A percentile compares a stretch with the other conserved stretches of the same genome.
These are phyloP conservation scores for Cocos nucifera DNA, from an alignment of 176 grass and related monocot species.

Conservation along the genomic window DNA sequence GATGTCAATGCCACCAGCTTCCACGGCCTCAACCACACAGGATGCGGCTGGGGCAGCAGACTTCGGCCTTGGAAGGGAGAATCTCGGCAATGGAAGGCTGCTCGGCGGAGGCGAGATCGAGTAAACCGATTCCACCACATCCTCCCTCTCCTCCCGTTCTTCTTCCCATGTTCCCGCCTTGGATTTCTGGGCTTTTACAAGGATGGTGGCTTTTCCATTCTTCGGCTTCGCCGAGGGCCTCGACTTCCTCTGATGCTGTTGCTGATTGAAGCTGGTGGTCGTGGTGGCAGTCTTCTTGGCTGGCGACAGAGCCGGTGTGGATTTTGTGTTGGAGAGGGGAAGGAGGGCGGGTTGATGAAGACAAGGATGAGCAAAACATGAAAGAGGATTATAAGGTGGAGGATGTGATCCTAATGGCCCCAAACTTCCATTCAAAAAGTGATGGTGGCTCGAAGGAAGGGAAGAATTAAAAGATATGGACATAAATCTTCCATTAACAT, in stretches of 20 bases:
- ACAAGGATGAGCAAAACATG: no score
- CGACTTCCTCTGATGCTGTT: no score
- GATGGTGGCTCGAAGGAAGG: no score
- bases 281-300: no score
- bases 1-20: constrained; percentile 24
- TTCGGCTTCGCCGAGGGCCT: no score
- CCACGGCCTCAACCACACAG: constrained; percentile 20
- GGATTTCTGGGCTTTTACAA: no score
- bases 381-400: no score
- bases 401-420: no score
- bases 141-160: not conserved
- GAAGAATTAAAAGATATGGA: constrained; percentile 26
- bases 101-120: constrained; percentile 71
- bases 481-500: constrained; percentile 4
- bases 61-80: constrained; percentile 34
- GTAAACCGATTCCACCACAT: constrained; percentile 40
- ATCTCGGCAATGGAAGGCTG: constrained; percentile 74
- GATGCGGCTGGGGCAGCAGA: constrained; percentile 21
- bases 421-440: no score
- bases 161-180: not conserved
- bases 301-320: no score
- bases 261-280: no score
- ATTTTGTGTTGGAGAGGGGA: constrained; percentile 25
- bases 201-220: no score
- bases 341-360: constrained; percentile 37